phyloP scores from a whole-genome alignment of 495 filamentous ascomycete genomes.

The Evansstolkia leycettana region DNA sequence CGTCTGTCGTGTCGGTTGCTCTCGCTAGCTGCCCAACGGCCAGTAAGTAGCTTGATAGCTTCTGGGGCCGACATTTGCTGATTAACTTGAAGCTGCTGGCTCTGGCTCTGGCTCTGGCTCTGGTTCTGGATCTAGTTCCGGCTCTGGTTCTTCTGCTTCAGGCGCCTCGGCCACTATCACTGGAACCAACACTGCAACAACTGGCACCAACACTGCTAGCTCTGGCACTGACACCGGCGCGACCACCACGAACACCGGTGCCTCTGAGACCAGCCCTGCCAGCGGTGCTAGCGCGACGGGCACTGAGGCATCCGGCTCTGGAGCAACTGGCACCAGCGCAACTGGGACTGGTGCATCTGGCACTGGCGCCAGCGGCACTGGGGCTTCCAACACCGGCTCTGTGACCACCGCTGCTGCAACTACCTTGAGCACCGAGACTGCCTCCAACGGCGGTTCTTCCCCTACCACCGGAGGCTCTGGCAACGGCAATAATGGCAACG shows the following conservation, averaged over 20 bases:
- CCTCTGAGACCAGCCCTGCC: neutral
- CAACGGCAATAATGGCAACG: no score
- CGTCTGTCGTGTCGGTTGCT: constrained; percentile 24
- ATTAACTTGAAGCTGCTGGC: neutral
- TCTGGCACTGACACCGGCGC: constrained; percentile 9
- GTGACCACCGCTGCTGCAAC: neutral
- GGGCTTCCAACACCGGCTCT: neutral
- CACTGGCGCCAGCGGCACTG: neutral
- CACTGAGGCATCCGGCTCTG: constrained; percentile 1
- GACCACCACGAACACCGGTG: constrained; percentile 5
- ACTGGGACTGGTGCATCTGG: no score
- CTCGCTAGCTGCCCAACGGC: constrained; percentile 21
- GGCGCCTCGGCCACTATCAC: constrained; percentile 12
- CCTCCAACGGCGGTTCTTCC: neutral
- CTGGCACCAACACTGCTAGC: constrained; percentile 1
- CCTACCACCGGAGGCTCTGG: neutral
- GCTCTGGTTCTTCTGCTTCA: constrained; percentile 3
- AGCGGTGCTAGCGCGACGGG: neutral
- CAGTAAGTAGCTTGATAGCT: constrained; percentile 1
- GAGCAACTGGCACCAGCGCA: neutral
- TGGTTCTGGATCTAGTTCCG: neutral
- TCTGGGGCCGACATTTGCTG: no score
- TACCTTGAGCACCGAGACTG: neutral
- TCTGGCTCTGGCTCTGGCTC: neutral
- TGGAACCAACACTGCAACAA: constrained; percentile 6